Evolutionary conservation across 2,329 filamentous ascomycete genomes (phyloP), one percentile per base, ranked within the genome.

Genomic region (Pseudogymnoascus pannorum): DNA sequence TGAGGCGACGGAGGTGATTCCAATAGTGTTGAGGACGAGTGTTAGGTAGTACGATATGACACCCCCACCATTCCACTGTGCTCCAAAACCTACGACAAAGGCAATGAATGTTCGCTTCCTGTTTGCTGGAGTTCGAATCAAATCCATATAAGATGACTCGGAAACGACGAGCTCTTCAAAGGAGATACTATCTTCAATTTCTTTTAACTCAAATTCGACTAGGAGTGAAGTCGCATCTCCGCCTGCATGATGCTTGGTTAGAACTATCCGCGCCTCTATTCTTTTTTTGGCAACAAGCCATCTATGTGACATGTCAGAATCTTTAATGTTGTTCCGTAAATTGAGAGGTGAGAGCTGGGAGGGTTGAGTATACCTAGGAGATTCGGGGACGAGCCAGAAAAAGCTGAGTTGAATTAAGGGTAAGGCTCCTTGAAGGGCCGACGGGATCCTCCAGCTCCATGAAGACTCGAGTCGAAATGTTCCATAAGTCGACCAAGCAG

Each of bases 241-340:
- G 31, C 77, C 76, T 42, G 77, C 79, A 63, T 83, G 80, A 60
- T 80, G 79, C 24, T 82, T 77, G n/a, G 76, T 75, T 2, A 86
- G 77, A 2, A 84, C 74, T 1, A 70, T 70, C 0, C 78, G 73
- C 3, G 82, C 82, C 1, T 82, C 76, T 59, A 78, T 75, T 20
- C 78, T 74, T 48, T 79, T 81, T 54, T 78, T 78, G 5, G 72
- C 70, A 14, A 78, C 75, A 61, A 71, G 79, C 78, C 64, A 85
- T 58, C 81, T 35, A 35, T 76, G 0, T 81, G 82, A 1, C 77
- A 81, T 68, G 85, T 83, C 2, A 82, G 82, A 4, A 83, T 70
- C 35, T 35, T 35, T 72, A 69, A 44, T 70, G 18, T 6, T 11
- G 12, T 14, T 20, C 42, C 42, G 42, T 26, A 4, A 58, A 16